Percentiles rank a stretch among this genome's conserved stretches.
Conservation (phyloP, 441 rosid genomes). For the Metrosideros polymorpha region DNA sequence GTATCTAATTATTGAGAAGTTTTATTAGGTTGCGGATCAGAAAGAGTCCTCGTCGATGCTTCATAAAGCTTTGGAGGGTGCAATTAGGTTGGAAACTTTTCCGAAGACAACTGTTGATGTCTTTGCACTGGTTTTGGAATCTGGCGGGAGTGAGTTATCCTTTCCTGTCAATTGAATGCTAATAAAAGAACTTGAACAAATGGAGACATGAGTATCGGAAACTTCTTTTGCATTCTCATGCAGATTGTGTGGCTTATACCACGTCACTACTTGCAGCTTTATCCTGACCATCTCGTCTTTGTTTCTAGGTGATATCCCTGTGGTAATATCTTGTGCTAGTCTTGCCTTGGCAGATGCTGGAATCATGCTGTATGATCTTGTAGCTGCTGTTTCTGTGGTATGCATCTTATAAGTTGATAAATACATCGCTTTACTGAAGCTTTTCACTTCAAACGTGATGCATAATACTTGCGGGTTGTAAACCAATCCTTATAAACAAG, state of each 20-base stretch:
- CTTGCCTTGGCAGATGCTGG: constrained; percentile 97
- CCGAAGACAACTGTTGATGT: constrained; percentile 91
- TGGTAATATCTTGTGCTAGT: constrained; percentile 82
- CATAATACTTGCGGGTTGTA: not conserved
- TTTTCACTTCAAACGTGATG: not conserved
- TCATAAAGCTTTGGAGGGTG: constrained; percentile 90
- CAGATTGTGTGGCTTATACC: not conserved
- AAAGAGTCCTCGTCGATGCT: constrained; percentile 82
- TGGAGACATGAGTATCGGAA: not conserved
- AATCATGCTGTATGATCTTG: constrained; percentile 93
- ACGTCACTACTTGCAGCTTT: not conserved
- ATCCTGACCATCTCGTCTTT: not conserved
- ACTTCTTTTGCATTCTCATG: not conserved
- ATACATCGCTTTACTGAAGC: not conserved
- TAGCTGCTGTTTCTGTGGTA: constrained; percentile 91
- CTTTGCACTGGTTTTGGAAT: constrained; percentile 77
- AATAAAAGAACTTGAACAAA: not conserved
- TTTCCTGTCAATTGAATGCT: not conserved
- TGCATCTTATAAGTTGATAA: not conserved
- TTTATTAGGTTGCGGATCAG: constrained; percentile 60
- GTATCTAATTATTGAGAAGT: constrained; percentile 5
- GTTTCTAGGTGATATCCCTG: constrained; percentile 81
- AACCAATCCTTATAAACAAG: not conserved
- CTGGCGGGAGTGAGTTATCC: constrained; percentile 79
- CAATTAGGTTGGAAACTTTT: constrained; percentile 69